Percentiles rank a stretch among this genome's conserved stretches.
Evolutionary conservation across 2,329 filamentous ascomycete species (phyloP).

Genomic region (Ceratocystis destructans): DNA sequence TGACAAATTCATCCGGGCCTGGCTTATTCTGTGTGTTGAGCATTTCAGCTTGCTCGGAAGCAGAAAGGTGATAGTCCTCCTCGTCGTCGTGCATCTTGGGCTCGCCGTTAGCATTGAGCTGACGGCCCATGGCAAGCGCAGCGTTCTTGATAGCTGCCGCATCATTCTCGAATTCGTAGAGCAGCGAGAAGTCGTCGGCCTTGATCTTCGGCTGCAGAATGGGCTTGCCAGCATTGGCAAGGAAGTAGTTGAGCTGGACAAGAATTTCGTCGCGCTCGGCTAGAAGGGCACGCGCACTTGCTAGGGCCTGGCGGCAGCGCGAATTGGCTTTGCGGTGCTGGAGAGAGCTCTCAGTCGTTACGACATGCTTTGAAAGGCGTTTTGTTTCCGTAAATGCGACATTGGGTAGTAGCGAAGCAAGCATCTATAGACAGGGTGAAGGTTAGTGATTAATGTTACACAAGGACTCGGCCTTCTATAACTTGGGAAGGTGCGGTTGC

Average conservation of each 20-base stretch:
- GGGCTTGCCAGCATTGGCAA: slow-evolving; percentile 13
- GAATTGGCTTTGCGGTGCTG: slow-evolving; percentile 23
- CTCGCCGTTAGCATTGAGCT: slow-evolving; percentile 5
- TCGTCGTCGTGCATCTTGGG: slow-evolving; percentile 3
- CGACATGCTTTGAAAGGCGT: slow-evolving; percentile 30
- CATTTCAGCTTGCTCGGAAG: not conserved
- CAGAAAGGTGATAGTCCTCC: not conserved
- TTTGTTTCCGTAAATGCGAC: slow-evolving; percentile 26
- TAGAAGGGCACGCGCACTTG: slow-evolving; percentile 20
- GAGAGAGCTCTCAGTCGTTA: slow-evolving; percentile 23
- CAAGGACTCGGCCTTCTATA: not conserved
- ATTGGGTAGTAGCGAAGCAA: slow-evolving; percentile 27
- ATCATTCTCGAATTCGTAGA: not conserved
- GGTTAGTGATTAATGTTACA: slow-evolving; percentile 5
- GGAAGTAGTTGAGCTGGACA: slow-evolving; percentile 24
- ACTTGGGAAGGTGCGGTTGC: not conserved
- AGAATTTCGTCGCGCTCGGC: slow-evolving; percentile 25
- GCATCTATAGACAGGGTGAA: slow-evolving; percentile 22
- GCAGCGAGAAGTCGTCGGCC: not conserved
- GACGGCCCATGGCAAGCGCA: not conserved
- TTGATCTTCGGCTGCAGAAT: not conserved
- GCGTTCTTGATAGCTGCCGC: not conserved
- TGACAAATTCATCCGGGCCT: not conserved
- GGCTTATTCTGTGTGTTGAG: not conserved
- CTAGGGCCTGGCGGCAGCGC: slow-evolving; percentile 20